Percentiles rank a stretch among this genome's conserved stretches.
Evolutionary conservation across 176 grass and related monocot genomes (phyloP).

Genomic region (Triticum monococcum): DNA sequence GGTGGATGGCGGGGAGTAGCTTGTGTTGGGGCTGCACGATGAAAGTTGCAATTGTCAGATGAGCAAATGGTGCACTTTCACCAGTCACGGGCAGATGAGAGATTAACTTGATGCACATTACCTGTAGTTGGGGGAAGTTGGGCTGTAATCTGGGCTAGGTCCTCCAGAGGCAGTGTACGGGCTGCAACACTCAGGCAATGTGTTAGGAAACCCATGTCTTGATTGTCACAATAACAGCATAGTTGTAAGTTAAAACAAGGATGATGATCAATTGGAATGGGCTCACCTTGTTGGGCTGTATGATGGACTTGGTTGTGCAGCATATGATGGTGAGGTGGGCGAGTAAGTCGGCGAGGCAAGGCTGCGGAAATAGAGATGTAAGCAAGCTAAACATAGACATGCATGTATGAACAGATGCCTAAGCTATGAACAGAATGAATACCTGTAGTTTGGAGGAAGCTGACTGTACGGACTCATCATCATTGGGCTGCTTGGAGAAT

Average conservation of each 20-base stretch:
- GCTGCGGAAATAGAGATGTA: conserved; percentile 34
- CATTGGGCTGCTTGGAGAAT: conserved; percentile 79
- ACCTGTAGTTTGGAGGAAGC: conserved; percentile 82
- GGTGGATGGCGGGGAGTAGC: conserved; percentile 79
- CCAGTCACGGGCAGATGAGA: neutral
- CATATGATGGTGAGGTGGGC: conserved; percentile 86
- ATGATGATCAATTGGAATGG: neutral
- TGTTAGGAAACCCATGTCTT: neutral
- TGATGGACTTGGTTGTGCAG: conserved; percentile 63
- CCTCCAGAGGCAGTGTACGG: conserved; percentile 60
- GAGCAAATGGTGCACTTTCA: neutral
- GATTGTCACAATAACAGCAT: neutral
- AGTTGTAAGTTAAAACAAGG: neutral
- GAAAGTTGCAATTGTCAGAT: conserved; percentile 4
- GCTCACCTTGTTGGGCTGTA: conserved; percentile 89
- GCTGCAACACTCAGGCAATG: conserved; percentile 31
- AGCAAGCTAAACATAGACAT: conserved; percentile 7
- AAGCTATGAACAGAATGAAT: conserved; percentile 5
- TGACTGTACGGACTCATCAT: conserved; percentile 64
- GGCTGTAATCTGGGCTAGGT: conserved; percentile 79
- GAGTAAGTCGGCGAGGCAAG: conserved; percentile 85
- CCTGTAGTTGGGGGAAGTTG: conserved; percentile 91
- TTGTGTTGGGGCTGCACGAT: conserved; percentile 67
- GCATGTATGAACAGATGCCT: neutral
- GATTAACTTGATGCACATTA: neutral